Evolutionary conservation across 306 rosid species (phyloP).

Genomic region (Herpetospermum pedunculosum): DNA sequence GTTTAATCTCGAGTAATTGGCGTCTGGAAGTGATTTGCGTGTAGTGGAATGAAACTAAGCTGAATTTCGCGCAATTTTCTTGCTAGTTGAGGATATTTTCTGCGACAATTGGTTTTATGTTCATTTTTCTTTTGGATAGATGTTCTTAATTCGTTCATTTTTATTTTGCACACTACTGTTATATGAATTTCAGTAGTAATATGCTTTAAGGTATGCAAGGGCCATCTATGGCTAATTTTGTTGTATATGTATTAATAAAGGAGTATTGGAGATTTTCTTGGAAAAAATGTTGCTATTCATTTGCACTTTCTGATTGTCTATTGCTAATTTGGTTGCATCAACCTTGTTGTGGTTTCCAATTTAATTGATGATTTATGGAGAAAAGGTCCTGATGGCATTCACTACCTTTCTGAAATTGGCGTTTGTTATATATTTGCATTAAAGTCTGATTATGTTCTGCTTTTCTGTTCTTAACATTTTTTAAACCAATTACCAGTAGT

Average conservation of each 20-base stretch:
- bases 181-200: not conserved
- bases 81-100: not conserved
- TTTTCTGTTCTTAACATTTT: not conserved
- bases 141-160: not conserved
- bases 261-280: not conserved
- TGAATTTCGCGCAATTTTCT: not conserved
- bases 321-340: not conserved
- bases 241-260: not conserved
- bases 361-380: not conserved
- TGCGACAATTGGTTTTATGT: not conserved
- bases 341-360: not conserved
- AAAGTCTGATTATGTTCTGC: not conserved
- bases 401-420: not conserved
- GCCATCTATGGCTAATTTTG: not conserved
- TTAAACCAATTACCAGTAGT: not conserved
- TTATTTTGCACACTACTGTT: not conserved
- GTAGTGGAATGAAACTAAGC: not conserved
- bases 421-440: not conserved
- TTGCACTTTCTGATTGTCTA: not conserved
- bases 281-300: not conserved
- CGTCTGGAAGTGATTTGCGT: not conserved
- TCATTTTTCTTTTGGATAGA: not conserved
- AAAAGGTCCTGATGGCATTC: not conserved
- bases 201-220: not conserved
- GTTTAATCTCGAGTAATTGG: not conserved